phyloP scores from a whole-genome alignment of 2,329 filamentous ascomycete species.

The Paraphaeosphaeria sporulosa region DNA sequence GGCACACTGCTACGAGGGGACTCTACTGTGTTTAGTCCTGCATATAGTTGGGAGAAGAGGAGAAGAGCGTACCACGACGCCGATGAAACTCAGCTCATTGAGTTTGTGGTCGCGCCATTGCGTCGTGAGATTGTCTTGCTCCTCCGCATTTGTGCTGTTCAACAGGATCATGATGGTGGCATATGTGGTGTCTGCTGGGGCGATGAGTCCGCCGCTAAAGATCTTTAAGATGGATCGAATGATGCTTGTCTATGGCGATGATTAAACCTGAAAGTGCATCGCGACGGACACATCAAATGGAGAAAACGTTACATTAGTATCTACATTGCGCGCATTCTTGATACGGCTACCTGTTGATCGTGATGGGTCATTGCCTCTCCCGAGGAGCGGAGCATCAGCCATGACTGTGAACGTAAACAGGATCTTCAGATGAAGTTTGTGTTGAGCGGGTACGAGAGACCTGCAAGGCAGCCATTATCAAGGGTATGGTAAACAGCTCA shows the following conservation, averaged over 20 bases:
- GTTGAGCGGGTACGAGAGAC: background rate
- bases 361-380: slow-evolving; percentile 9
- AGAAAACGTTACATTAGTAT: slow-evolving; percentile 6
- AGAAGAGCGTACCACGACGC: slow-evolving; percentile 8
- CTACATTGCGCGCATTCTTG: slow-evolving; percentile 14
- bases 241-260: background rate
- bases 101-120: slow-evolving; percentile 20
- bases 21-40: slow-evolving; percentile 2
- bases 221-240: slow-evolving; percentile 17
- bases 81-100: slow-evolving; percentile 18
- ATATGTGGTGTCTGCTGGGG: slow-evolving; percentile 17
- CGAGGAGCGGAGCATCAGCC: slow-evolving; percentile 17
- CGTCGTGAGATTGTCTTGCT: slow-evolving; percentile 13
- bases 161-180: slow-evolving; percentile 18
- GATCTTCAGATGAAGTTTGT: background rate
- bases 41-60: background rate
- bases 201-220: slow-evolving; percentile 15
- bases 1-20: slow-evolving; percentile 17
- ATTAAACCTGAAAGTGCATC: background rate
- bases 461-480: background rate
- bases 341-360: slow-evolving; percentile 11
- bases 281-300: background rate
- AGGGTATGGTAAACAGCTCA: background rate
- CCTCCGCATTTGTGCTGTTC: slow-evolving; percentile 8
- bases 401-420: background rate